A percentile compares a stretch with the other conserved stretches of the same genome.
Evolutionary conservation across 2,329 filamentous ascomycete species (phyloP).

Genomic region (Intubia oerlemansii): DNA sequence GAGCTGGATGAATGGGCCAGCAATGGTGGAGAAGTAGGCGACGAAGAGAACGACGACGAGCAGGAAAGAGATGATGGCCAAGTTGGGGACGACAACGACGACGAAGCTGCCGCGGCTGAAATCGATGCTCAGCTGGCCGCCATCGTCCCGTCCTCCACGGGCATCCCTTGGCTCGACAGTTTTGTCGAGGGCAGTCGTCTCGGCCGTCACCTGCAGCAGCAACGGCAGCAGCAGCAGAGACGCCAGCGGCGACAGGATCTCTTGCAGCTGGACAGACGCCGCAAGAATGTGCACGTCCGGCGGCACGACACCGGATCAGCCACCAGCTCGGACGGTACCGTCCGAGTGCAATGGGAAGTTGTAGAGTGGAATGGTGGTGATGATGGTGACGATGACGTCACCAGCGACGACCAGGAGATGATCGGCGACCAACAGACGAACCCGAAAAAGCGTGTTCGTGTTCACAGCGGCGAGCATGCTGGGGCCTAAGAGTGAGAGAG

Average conservation of each 20-base stretch:
- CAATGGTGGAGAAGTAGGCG: constrained; percentile 6
- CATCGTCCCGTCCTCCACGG: constrained; percentile 21
- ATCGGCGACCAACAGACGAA: too few relatives aligned
- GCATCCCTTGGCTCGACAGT: constrained; percentile 69
- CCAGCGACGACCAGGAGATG: constrained; percentile 19
- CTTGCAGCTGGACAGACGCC: not conserved
- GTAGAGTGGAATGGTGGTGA: constrained; percentile 43
- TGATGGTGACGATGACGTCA: constrained; percentile 7
- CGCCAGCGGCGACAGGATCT: not conserved
- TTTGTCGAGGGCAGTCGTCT: constrained; percentile 58
- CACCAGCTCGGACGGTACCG: constrained; percentile 36
- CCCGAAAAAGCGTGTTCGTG: too few relatives aligned
- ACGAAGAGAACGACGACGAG: constrained; percentile 10
- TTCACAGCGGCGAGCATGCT: too few relatives aligned
- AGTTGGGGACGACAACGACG: not conserved
- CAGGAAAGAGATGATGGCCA: constrained; percentile 10
- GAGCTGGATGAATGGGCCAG: constrained; percentile 49
- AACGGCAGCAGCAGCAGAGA: constrained; percentile 22
- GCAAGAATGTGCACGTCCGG: constrained; percentile 6
- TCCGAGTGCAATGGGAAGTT: constrained; percentile 65
- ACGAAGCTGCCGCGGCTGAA: not conserved
- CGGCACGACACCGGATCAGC: constrained; percentile 4
- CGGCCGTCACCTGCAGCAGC: constrained; percentile 39
- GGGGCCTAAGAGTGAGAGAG: not conserved
- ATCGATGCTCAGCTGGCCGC: constrained; percentile 19